Base-by-base conservation (phyloP, 2,329 filamentous ascomycete genomes). In the Xylariaceae sp. region DNA sequence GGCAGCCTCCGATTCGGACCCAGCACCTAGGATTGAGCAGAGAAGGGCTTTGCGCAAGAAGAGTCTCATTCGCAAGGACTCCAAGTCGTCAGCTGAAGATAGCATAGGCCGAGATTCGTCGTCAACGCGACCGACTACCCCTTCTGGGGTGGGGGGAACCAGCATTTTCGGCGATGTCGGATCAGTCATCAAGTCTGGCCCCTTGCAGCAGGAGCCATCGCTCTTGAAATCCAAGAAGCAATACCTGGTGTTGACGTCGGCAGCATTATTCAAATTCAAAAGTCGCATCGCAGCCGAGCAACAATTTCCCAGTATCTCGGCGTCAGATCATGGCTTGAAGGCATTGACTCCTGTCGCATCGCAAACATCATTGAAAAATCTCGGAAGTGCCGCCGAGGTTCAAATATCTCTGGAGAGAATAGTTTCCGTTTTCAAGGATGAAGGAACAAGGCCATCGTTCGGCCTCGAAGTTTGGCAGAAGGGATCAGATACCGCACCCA, bases 401-500 rank as follows among this genome's bases (percentile, higher is more conserved):
- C 68, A 73, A 39, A 69, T 81, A 6, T 74, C 76, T 0, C 60
- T 79, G 6, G 67, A 71, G 14, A 70, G 68, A 29, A 67, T 80
- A 20, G 72, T 80, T 29, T 73, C 77, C 2, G 70, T 71, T 2
- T 79, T 78, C 50, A 70, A 69, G 22, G 72, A 76, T 22, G 76
- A 79, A 54, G 70, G 69, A 35, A 68, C 69, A 1, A 67, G 71
- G 37, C 69, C 74, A 11, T 69, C 72, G 6, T 76, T 75, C 36
- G 74, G 74, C 5, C 60, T 80, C 40, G 77, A 81, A 55, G 66
- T 80, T 2, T 80, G 76, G 76, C 80, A 77, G 77, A 72, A 69
- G 38, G 27, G 35, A 14, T 44, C 40, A 46, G 70, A 70, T 12
- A 58, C 64, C 14, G 64, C 68, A 45, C 64, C 75, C 33, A 64